Percentiles rank a stretch among this genome's conserved stretches.
These are phyloP conservation scores for Cyclospora cayetanensis DNA, from an alignment of 169 alveolate genomes.

Conservation along the genomic window DNA sequence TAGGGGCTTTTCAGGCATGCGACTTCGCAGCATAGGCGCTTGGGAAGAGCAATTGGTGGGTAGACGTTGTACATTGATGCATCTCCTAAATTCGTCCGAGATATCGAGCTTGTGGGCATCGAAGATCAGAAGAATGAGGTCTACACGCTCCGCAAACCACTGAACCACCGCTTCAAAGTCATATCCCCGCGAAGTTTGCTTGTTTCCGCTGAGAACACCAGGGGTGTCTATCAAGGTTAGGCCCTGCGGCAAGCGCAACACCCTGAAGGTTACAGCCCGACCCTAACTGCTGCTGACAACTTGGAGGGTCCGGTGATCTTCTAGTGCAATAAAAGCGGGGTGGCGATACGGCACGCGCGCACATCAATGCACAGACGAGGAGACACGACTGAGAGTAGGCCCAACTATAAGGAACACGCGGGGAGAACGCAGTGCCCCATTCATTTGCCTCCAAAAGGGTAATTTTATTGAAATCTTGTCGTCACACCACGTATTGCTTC, in stretches of 20 bases:
- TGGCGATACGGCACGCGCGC: slow-evolving; percentile 49
- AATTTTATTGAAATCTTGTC: too few species aligned
- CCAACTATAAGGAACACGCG: neutral
- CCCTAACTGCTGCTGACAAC: too few species aligned
- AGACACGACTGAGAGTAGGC: neutral
- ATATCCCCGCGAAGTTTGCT: slow-evolving; percentile 85
- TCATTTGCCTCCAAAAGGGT: too few species aligned
- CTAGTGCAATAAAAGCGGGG: neutral
- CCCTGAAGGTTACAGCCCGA: neutral
- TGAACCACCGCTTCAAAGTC: slow-evolving; percentile 86
- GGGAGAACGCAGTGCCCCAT: neutral
- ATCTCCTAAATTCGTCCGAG: slow-evolving; percentile 83
- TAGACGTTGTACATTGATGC: slow-evolving; percentile 76
- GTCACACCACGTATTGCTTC: too few species aligned
- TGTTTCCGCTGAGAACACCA: slow-evolving; percentile 85
- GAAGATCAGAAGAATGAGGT: slow-evolving; percentile 80
- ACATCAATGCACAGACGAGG: neutral
- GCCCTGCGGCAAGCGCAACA: slow-evolving; percentile 59
- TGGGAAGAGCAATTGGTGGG: too few species aligned
- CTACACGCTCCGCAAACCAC: slow-evolving; percentile 87
- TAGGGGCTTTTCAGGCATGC: too few species aligned
- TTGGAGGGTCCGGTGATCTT: neutral
- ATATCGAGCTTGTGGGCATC: slow-evolving; percentile 88
- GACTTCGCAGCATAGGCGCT: too few species aligned
- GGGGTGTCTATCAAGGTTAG: slow-evolving; percentile 87